Conservation (phyloP, 208 protist species). For the Leishmania lainsoni region DNA sequence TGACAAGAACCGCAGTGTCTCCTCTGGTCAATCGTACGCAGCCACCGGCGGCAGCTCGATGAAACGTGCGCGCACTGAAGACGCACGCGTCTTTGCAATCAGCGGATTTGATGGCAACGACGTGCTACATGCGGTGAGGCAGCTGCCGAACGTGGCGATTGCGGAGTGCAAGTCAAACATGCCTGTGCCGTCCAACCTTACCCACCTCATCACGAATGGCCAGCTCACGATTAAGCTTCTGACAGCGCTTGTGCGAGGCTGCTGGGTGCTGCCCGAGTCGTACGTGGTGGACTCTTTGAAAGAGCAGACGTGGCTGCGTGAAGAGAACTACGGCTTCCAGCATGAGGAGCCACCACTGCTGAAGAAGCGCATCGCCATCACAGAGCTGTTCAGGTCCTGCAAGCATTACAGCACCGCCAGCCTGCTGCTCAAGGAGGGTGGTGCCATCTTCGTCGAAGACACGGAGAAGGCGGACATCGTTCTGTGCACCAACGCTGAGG, state of each 20-base stretch:
- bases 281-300: conserved; percentile 74
- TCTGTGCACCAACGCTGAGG: conserved; percentile 78
- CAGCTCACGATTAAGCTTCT: conserved; percentile 89
- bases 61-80: conserved; percentile 72
- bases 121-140: conserved; percentile 56
- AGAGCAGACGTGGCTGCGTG: conserved; percentile 56
- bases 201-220: conserved; percentile 87
- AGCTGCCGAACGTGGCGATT: conserved; percentile 75
- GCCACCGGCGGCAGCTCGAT: conserved; percentile 24
- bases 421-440: conserved; percentile 72
- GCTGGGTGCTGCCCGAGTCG: conserved; percentile 84
- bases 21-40: conserved; percentile 28
- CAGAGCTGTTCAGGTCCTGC: conserved; percentile 59
- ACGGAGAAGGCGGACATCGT: conserved; percentile 59
- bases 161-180: conserved; percentile 86
- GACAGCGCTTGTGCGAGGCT: conserved; percentile 81
- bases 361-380: conserved; percentile 68
- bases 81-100: conserved; percentile 82
- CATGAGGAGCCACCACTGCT: conserved; percentile 76
- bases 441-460: conserved; percentile 55
- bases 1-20: conserved; percentile 39
- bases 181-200: conserved; percentile 83
- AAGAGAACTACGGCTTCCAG: conserved; percentile 83
- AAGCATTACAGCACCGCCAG: conserved; percentile 77
- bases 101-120: conserved; percentile 83